A percentile compares a stretch with the other conserved stretches of the same genome.
Conservation (phyloP, 805 yeast genomes). For the Candida khao-thaluensis region DNA sequence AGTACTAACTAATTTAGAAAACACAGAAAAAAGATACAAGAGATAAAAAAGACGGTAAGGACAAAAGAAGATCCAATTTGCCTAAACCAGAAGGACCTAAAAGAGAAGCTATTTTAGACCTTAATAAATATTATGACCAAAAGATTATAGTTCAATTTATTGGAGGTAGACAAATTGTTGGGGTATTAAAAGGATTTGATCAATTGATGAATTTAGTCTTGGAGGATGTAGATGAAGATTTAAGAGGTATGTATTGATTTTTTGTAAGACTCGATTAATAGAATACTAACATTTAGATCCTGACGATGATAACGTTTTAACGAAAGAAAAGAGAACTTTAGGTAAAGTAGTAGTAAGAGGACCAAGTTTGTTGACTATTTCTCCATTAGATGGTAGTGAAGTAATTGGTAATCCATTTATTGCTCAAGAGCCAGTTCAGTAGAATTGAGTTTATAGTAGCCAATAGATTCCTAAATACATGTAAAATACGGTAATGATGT, state of each 20-base stretch:
- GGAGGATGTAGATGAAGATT: slow-evolving; percentile 65
- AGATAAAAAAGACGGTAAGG: slow-evolving; percentile 13
- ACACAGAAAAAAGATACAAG: slow-evolving; percentile 1
- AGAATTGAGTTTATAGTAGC: neutral
- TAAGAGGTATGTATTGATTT: slow-evolving; percentile 40
- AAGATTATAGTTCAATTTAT: slow-evolving; percentile 72
- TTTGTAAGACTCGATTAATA: no score
- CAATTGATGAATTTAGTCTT: slow-evolving; percentile 77
- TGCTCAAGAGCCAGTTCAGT: neutral
- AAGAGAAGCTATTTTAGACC: slow-evolving; percentile 84
- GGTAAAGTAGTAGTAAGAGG: slow-evolving; percentile 88
- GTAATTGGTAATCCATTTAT: slow-evolving; percentile 67
- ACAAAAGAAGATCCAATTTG: slow-evolving; percentile 20
- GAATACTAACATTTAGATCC: slow-evolving; percentile 40
- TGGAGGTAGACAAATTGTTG: slow-evolving; percentile 84
- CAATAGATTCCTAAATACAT: no score
- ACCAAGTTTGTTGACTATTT: slow-evolving; percentile 68
- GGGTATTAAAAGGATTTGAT: slow-evolving; percentile 79
- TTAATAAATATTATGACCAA: slow-evolving; percentile 73
- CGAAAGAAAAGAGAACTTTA: slow-evolving; percentile 60
- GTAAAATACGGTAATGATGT: no score
- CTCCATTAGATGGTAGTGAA: slow-evolving; percentile 73
- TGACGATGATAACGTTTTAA: slow-evolving; percentile 56
- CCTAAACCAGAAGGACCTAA: slow-evolving; percentile 67
- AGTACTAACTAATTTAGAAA: neutral